phyloP scores from a whole-genome alignment of 176 grass and related monocot genomes.

The Pharus latifolius region DNA sequence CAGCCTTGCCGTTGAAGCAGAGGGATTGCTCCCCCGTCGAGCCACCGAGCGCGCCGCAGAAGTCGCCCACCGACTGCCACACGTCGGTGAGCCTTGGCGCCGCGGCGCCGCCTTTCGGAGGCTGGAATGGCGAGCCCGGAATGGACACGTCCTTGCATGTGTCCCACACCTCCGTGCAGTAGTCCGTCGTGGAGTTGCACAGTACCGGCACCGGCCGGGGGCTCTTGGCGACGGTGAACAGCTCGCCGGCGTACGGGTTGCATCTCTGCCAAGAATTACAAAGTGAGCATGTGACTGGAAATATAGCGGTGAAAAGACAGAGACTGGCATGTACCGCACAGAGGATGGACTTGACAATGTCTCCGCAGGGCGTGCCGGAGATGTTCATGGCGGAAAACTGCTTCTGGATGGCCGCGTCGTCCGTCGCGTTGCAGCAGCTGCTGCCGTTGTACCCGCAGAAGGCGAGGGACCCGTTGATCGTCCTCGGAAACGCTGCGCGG shows the following conservation, averaged over 20 bases:
- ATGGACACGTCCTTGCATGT: constrained; percentile 65
- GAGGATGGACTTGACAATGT: constrained; percentile 50
- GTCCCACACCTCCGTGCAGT: constrained; percentile 55
- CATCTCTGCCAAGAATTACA: constrained; percentile 46
- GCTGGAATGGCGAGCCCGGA: constrained; percentile 42
- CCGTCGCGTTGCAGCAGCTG: constrained; percentile 78
- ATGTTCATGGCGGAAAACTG: constrained; percentile 72
- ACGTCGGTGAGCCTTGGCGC: constrained; percentile 48
- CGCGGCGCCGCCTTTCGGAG: constrained; percentile 4
- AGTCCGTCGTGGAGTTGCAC: constrained; percentile 43
- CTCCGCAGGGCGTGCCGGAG: constrained; percentile 48
- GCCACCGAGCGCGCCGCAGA: constrained; percentile 47
- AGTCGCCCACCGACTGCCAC: constrained; percentile 47
- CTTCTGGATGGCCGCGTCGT: constrained; percentile 37
- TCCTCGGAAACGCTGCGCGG: constrained; percentile 42
- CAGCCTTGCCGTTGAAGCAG: constrained; percentile 47
- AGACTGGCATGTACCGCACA: constrained; percentile 79
- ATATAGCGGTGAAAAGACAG: not conserved
- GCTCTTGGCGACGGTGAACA: constrained; percentile 40
- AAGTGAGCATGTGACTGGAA: not conserved
- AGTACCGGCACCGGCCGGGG: constrained; percentile 42
- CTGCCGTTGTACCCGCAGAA: constrained; percentile 75
- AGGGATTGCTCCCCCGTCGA: not conserved
- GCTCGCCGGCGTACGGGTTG: constrained; percentile 60
- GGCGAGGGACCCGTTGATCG: constrained; percentile 42